Conservation (phyloP, 202 grass and related monocot species). For the Saccharum hybrid region DNA sequence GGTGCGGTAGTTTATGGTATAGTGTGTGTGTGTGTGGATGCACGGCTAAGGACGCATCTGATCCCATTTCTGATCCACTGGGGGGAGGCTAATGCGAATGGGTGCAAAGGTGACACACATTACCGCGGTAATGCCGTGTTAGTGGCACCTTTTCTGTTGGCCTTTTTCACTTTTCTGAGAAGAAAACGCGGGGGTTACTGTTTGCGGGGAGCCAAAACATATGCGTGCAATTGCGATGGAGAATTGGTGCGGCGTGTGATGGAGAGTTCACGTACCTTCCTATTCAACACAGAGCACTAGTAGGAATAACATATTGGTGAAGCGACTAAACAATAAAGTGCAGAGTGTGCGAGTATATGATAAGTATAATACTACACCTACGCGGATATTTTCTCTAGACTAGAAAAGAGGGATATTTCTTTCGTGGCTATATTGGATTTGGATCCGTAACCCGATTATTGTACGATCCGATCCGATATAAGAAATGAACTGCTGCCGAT, state of each 20-base stretch:
- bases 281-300: no score
- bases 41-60: conserved; percentile 45
- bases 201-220: not conserved
- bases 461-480: not conserved
- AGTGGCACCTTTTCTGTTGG: conserved; percentile 22
- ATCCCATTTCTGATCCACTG: conserved; percentile 39
- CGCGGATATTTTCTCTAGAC: no score
- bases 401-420: conserved; percentile 11
- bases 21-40: not conserved
- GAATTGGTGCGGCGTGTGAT: conserved; percentile 13
- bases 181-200: conserved; percentile 38
- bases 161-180: no score
- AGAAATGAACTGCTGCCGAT: not conserved
- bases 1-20: not conserved
- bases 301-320: no score
- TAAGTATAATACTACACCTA: no score
- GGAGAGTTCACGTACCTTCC: not conserved
- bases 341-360: no score
- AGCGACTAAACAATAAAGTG: no score
- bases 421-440: not conserved
- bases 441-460: not conserved
- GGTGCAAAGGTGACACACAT: conserved; percentile 28
- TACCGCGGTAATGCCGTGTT: conserved; percentile 38
- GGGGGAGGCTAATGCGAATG: conserved; percentile 26
- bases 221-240: not conserved